Base-by-base conservation (phyloP, 768 basidiomycete species). In the Pleurotus pulmonarius region DNA sequence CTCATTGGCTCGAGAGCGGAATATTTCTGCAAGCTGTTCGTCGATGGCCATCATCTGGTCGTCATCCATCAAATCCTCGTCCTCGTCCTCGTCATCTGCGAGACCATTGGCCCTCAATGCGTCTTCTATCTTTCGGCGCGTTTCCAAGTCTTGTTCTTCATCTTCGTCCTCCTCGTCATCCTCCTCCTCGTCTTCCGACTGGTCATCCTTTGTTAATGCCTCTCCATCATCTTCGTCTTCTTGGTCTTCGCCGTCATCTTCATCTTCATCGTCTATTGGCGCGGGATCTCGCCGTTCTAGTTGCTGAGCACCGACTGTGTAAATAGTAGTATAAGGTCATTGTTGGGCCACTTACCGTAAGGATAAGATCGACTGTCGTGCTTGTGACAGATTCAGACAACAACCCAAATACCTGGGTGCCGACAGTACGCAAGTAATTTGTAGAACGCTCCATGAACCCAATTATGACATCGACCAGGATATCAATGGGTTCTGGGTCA, bases 21-120 rank as follows among this genome's bases (percentile, higher is more conserved):
- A 96, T 26, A 94, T 86, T 51, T 87, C 83, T 3, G 91, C 92
- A 5, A 99, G 83, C 66, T 96, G 89, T 48, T 91, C 90, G 65
- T 99, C 96, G 24, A 98, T 83, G 34, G 89, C 90, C 79, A 98
- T 86, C 96, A 99, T 99, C 72, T 97, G 92, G 22, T 98, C 95
- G 66, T 99, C 96, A 66, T 97, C 90, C 87, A 96, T 88, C 25
- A 87, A 73, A 47, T 90, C 88, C 59, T 86, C 85, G 12, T 84
- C 84, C 40, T 80, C 69, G 24, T 69, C 67, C n/a, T 62, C 64
- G 18, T 83, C 82, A 6, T 81, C 81, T 13, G 81, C 77, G 37
- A 85, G 71, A 5, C 83, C 85, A 61, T 82, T 85, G 11, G 79
- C 79, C 16, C 78, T 78, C 3, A 88, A 69, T 2, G 81, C 86